A percentile compares a stretch with the other conserved stretches of the same genome.
These are phyloP conservation scores for Candida tallmaniae DNA, from an alignment of 805 yeast genomes.

Conservation along the genomic window DNA sequence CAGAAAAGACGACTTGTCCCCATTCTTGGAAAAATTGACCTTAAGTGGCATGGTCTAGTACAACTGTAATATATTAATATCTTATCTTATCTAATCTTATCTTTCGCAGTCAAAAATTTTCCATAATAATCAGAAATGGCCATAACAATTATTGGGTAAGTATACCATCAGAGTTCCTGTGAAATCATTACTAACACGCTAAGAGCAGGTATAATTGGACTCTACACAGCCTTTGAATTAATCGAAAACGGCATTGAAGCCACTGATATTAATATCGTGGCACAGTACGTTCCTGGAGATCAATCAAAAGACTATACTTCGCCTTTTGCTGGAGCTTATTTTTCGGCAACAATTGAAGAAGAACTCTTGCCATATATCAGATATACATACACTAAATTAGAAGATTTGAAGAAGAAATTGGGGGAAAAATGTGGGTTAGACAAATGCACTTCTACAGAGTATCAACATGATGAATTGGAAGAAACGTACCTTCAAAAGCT, in stretches of 20 bases:
- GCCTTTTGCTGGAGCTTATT: constrained; percentile 63
- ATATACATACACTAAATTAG: constrained; percentile 49
- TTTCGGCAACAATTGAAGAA: constrained; percentile 50
- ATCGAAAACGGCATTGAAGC: constrained; percentile 35
- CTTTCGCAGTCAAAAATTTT: not conserved
- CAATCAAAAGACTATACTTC: constrained; percentile 61
- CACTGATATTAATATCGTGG: constrained; percentile 45
- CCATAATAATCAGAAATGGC: too few species aligned
- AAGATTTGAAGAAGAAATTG: constrained; percentile 1
- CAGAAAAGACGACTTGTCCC: constrained; percentile 77
- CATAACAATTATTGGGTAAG: constrained; percentile 10
- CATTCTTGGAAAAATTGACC: constrained; percentile 81
- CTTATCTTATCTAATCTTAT: not conserved
- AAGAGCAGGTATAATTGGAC: constrained; percentile 53
- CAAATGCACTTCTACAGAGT: constrained; percentile 48
- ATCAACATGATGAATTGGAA: constrained; percentile 50
- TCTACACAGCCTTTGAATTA: constrained; percentile 55
- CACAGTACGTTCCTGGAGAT: constrained; percentile 2
- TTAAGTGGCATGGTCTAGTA: constrained; percentile 51
- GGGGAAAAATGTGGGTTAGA: constrained; percentile 45
- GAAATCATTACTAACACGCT: constrained; percentile 1
- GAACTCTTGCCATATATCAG: constrained; percentile 43
- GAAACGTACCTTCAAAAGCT: constrained; percentile 43
- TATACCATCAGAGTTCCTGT: not conserved
- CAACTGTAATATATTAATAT: constrained; percentile 1